Evolutionary conservation across 768 basidiomycete genomes (phyloP).

Genomic region (Mycena amicta): DNA sequence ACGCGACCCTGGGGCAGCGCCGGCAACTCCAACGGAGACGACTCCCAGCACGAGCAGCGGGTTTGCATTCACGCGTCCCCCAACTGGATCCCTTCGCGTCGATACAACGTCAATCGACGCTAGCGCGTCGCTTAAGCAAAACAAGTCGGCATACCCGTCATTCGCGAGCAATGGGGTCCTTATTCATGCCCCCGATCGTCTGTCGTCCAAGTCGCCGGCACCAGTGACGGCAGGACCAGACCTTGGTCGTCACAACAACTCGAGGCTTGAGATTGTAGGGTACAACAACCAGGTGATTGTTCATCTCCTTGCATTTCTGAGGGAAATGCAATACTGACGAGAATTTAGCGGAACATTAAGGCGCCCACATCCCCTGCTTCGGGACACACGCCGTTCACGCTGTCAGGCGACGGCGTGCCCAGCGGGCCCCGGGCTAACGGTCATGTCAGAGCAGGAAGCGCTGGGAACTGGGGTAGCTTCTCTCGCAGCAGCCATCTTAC

Average conservation of each 20-base stretch:
- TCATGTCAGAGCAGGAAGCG: slow-evolving; percentile 78
- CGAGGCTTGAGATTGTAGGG: slow-evolving; percentile 73
- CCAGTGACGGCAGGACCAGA: slow-evolving; percentile 87
- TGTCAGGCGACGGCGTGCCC: slow-evolving; percentile 51
- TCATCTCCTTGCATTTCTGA: not conserved
- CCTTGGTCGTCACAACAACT: slow-evolving; percentile 74
- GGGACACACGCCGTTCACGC: no score
- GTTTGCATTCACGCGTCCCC: slow-evolving; percentile 65
- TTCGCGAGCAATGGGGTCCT: slow-evolving; percentile 64
- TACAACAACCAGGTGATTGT: slow-evolving; percentile 65
- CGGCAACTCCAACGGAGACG: slow-evolving; percentile 58
- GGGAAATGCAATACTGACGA: no score
- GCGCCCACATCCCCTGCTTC: no score
- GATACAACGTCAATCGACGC: slow-evolving; percentile 67
- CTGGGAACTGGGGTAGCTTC: slow-evolving; percentile 76
- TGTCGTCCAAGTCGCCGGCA: slow-evolving; percentile 68
- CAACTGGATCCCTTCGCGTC: slow-evolving; percentile 70
- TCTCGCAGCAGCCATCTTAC: slow-evolving; percentile 55
- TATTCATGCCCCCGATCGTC: slow-evolving; percentile 58
- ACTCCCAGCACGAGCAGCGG: slow-evolving; percentile 40
- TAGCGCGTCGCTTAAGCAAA: slow-evolving; percentile 63
- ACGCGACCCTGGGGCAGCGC: slow-evolving; percentile 51
- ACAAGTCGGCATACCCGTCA: slow-evolving; percentile 84
- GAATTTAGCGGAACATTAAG: slow-evolving; percentile 48
- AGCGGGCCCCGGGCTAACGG: slow-evolving; percentile 52